Base-by-base conservation (phyloP, 176 grass and related monocot species). In the Poa pratensis region DNA sequence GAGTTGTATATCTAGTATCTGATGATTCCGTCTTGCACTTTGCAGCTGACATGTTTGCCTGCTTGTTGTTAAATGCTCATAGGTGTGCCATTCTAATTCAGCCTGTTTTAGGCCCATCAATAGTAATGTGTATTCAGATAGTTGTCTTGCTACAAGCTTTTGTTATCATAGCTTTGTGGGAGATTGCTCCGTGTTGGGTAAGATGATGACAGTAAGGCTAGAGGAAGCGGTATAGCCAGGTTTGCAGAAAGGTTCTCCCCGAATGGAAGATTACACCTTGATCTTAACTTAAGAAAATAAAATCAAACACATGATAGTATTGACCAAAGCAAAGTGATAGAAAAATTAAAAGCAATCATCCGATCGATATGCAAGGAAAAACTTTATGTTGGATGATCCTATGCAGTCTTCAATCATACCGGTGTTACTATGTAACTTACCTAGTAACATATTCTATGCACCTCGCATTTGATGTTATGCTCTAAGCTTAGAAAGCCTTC, bases 81-180 rank as follows among this genome's bases (percentile, higher is more conserved):
- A 50, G 39, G 5, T 19, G 2, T 15, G 0, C 1, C 46, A 46
- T 55, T 42, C 14, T 57, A 48, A 2, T 65, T 81, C 1, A 2
- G 14, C 7, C 72, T 86, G 19, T 34, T 62, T 62, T 49, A 43
- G 22, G 34, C 34, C 2, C 34, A 3, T 43, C 52, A 50, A 12
- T 16, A 70, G 59, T 74, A 75, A 30, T 80, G 46, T 59, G 7
- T 26, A n/a, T 73, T 52, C 76, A 59, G 13, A 49, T 43, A 70
- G 3, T 0, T 46, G 12, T 9, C 12, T 50, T 45, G 66, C 23
- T 80, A 20, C 54, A 73, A 18, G 3, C 12, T 30, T 73, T 72
- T 46, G 8, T 43, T 69, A 58, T 58, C 49, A 54, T 79, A 27
- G 9, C 3, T 60, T 60, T 5, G 5, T 28, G 3, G 5, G 18